Evolutionary conservation across 495 filamentous ascomycete species (phyloP).

Genomic region (Margaritispora aquatica): DNA sequence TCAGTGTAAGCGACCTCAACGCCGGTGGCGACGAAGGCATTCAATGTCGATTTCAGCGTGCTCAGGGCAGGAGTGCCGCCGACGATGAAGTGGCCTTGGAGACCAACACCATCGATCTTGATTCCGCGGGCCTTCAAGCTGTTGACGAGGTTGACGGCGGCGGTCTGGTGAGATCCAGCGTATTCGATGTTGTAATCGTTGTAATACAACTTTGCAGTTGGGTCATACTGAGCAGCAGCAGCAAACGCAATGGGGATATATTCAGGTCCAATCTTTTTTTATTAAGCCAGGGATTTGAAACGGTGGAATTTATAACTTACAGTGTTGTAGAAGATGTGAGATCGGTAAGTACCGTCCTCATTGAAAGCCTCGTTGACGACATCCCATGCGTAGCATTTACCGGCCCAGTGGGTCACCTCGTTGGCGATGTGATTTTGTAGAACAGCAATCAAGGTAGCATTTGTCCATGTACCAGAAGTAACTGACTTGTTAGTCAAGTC

Average conservation of each 20-base stretch:
- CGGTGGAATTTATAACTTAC: background rate
- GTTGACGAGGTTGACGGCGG: slow-evolving; percentile 40
- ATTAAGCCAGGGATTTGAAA: background rate
- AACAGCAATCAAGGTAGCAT: slow-evolving; percentile 42
- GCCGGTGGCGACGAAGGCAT: slow-evolving; percentile 40
- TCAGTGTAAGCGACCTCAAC: slow-evolving; percentile 61
- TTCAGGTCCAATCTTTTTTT: slow-evolving; percentile 39
- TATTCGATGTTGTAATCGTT: slow-evolving; percentile 66
- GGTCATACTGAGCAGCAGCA: slow-evolving; percentile 44
- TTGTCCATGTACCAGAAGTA: slow-evolving; percentile 49
- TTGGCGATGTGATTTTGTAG: slow-evolving; percentile 46
- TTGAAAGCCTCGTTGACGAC: slow-evolving; percentile 64
- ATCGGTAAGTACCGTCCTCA: slow-evolving; percentile 56
- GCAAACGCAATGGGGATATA: slow-evolving; percentile 53
- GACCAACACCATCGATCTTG: slow-evolving; percentile 59
- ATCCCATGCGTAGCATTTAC: slow-evolving; percentile 44
- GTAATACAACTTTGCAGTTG: slow-evolving; percentile 56
- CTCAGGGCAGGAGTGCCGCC: slow-evolving; percentile 44
- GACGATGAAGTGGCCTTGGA: slow-evolving; percentile 57
- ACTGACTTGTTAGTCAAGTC: slow-evolving; percentile 31
- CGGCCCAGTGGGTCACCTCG: slow-evolving; percentile 49
- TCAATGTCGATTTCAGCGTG: slow-evolving; percentile 41
- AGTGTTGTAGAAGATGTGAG: slow-evolving; percentile 49
- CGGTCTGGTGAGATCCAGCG: slow-evolving; percentile 41
- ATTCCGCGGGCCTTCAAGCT: slow-evolving; percentile 45